Conservation (phyloP, 2,329 filamentous ascomycete species). For the Fusarium drepaniforme region DNA sequence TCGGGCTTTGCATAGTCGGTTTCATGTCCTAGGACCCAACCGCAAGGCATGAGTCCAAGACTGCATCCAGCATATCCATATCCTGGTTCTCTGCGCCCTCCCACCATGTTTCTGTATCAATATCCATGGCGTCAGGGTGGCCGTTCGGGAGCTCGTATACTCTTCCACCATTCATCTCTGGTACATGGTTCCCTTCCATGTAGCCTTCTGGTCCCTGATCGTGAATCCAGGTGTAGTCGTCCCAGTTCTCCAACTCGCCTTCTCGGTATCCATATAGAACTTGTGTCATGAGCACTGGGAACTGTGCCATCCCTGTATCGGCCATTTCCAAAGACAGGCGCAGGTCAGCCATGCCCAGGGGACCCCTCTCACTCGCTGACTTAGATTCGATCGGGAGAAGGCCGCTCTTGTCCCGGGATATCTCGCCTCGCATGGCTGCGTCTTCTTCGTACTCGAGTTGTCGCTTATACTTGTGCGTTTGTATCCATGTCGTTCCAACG, state of each 20-base stretch:
- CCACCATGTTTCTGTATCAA: constrained; percentile 71
- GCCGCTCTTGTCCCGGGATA: constrained; percentile 80
- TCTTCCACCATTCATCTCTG: constrained; percentile 52
- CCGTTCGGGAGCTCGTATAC: constrained; percentile 60
- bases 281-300: constrained; percentile 79
- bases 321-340: constrained; percentile 81
- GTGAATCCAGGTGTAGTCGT: constrained; percentile 68
- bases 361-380: constrained; percentile 76
- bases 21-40: constrained; percentile 52
- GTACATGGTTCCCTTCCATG: constrained; percentile 46
- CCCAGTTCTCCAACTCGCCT: constrained; percentile 77
- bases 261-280: constrained; percentile 80
- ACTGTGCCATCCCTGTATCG: constrained; percentile 80
- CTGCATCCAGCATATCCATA: constrained; percentile 63
- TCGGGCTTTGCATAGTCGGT: not conserved
- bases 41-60: constrained; percentile 69
- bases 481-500: constrained; percentile 76
- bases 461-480: constrained; percentile 81
- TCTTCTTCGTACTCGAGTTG: constrained; percentile 84
- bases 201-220: constrained; percentile 46
- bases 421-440: constrained; percentile 77
- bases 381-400: constrained; percentile 85
- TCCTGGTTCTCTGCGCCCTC: constrained; percentile 69
- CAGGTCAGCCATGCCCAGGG: constrained; percentile 83
- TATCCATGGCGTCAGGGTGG: constrained; percentile 68